Percentiles rank a stretch among this genome's conserved stretches.
phyloP scores from a whole-genome alignment of 306 rosid genomes.

The Biancaea sappan region DNA sequence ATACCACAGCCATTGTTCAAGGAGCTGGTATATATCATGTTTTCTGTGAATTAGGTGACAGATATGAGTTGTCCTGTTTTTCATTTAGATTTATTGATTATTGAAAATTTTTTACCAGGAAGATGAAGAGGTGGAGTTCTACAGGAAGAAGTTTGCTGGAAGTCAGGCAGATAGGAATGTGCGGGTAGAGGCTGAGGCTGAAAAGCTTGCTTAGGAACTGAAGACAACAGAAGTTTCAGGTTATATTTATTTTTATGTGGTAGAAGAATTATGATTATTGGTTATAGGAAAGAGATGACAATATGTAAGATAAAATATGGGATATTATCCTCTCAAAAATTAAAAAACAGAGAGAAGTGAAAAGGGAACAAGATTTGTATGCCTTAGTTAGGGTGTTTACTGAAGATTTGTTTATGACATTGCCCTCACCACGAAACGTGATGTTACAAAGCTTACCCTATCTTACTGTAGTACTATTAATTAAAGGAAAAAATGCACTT shows the following conservation, averaged over 20 bases:
- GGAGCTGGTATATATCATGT: slow-evolving; percentile 66
- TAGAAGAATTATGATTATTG: neutral
- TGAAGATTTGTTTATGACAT: neutral
- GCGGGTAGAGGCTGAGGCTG: slow-evolving; percentile 79
- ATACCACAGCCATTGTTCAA: slow-evolving; percentile 77
- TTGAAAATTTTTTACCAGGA: slow-evolving; percentile 51
- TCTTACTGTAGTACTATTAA: no score
- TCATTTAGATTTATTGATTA: slow-evolving; percentile 14
- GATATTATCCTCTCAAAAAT: slow-evolving; percentile 4
- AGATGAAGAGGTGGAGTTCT: slow-evolving; percentile 77
- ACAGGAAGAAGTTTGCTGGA: slow-evolving; percentile 75
- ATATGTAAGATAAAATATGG: neutral
- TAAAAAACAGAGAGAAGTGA: slow-evolving; percentile 15
- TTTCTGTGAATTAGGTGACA: slow-evolving; percentile 6
- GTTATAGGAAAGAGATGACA: neutral
- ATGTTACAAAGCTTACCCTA: neutral
- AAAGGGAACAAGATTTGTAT: neutral
- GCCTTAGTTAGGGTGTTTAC: neutral
- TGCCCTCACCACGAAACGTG: neutral
- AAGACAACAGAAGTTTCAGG: slow-evolving; percentile 73
- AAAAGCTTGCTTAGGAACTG: slow-evolving; percentile 63
- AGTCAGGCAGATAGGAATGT: slow-evolving; percentile 85
- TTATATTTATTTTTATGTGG: slow-evolving; percentile 29
- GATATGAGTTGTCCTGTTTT: neutral
- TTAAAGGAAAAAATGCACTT: no score